These are phyloP conservation scores for Daucus carota DNA, from an alignment of 129 eudicot genomes.

Conservation along the genomic window DH1_v3.0 NC_030384.2:35684501-35685000, in stretches of 20 bases:
- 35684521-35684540: background rate
- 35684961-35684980: background rate
- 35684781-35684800: background rate
- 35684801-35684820: background rate
- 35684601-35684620: background rate
- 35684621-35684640: background rate
- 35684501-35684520: background rate
- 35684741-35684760: too few relatives aligned
- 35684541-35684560: background rate
- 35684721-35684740: too few relatives aligned
- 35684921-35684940: background rate
- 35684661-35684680: background rate
- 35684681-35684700: background rate
- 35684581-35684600: background rate
- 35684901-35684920: background rate
- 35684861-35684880: background rate
- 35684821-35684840: background rate
- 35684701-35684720: too few relatives aligned
- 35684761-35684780: background rate
- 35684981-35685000: background rate
- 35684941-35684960: background rate
- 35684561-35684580: background rate
- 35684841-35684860: background rate
- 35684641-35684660: background rate
- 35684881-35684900: background rate